Percentiles rank a stretch among this genome's conserved stretches.
phyloP scores from a whole-genome alignment of 768 basidiomycete genomes.

The Tylopilus rubrobrunneus region DNA sequence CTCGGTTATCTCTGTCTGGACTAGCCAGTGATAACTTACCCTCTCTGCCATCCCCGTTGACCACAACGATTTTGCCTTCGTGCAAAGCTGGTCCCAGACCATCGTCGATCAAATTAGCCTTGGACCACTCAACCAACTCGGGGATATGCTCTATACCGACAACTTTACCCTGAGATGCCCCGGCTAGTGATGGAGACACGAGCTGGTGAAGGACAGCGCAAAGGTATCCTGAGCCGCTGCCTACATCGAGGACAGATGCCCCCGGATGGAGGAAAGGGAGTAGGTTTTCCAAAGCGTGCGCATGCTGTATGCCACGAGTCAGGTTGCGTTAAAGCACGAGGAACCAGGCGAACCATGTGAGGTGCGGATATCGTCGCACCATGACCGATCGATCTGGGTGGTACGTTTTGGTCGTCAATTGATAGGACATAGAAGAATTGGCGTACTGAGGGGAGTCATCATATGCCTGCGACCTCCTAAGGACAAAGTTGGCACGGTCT shows the following conservation, averaged over 20 bases:
- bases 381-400: constrained; percentile 63
- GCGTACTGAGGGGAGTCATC: constrained; percentile 71
- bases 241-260: constrained; percentile 81
- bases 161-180: constrained; percentile 47
- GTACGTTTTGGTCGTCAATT: not conserved
- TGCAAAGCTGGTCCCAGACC: constrained; percentile 55
- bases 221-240: constrained; percentile 85
- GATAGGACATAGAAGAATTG: constrained; percentile 22
- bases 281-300: constrained; percentile 78
- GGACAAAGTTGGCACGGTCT: constrained; percentile 69
- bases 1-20: not conserved
- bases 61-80: constrained; percentile 52
- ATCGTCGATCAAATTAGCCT: constrained; percentile 63
- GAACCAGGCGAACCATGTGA: constrained; percentile 69
- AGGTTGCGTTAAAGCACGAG: not conserved
- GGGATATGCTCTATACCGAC: constrained; percentile 91
- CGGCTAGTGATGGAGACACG: constrained; percentile 33
- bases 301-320: constrained; percentile 53
- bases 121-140: constrained; percentile 68
- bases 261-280: constrained; percentile 68
- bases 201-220: constrained; percentile 79
- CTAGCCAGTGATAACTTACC: constrained; percentile 37
- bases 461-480: constrained; percentile 52
- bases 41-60: constrained; percentile 76
- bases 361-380: constrained; percentile 95